These are phyloP conservation scores for Trichoderma aggressivum DNA, from an alignment of 2,329 filamentous ascomycete species.

Conservation along the genomic window DNA sequence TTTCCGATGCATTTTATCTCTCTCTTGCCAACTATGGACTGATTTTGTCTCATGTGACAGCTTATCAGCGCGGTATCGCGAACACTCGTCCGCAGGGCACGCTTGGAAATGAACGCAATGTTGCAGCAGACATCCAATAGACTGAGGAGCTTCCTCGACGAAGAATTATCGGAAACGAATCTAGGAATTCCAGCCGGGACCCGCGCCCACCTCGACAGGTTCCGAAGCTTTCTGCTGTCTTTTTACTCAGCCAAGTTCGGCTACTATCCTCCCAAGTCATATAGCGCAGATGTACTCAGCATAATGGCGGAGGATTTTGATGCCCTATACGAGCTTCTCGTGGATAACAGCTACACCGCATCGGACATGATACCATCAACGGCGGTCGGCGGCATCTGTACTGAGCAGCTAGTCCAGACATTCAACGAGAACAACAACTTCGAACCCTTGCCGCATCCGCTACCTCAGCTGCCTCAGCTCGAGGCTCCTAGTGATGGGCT, in stretches of 20 bases:
- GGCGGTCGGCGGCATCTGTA: constrained; percentile 65
- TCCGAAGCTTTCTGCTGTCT: constrained; percentile 63
- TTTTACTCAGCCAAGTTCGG: constrained; percentile 67
- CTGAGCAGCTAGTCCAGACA: constrained; percentile 62
- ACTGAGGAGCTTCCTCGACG: constrained; percentile 65
- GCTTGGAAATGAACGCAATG: constrained; percentile 62
- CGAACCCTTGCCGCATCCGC: constrained; percentile 57
- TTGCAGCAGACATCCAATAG: constrained; percentile 56
- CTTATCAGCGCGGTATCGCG: constrained; percentile 52
- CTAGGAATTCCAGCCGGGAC: constrained; percentile 61
- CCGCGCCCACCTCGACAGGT: constrained; percentile 67
- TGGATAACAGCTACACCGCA: constrained; percentile 55
- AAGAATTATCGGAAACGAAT: constrained; percentile 64
- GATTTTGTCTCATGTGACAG: constrained; percentile 31
- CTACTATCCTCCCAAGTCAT: constrained; percentile 63
- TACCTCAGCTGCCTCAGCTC: constrained; percentile 62
- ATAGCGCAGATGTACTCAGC: constrained; percentile 48
- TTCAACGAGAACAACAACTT: constrained; percentile 64
- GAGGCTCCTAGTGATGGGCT: constrained; percentile 27
- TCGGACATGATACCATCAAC: constrained; percentile 49
- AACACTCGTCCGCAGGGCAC: constrained; percentile 61
- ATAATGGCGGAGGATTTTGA: constrained; percentile 68
- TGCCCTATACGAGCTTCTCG: constrained; percentile 67
- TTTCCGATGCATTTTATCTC: neutral
- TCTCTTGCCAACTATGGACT: neutral